Percentiles rank a stretch among this genome's conserved stretches.
These are phyloP conservation scores for Rhodotorula graminis DNA, from an alignment of 768 basidiomycete genomes.

Conservation along the genomic window DNA sequence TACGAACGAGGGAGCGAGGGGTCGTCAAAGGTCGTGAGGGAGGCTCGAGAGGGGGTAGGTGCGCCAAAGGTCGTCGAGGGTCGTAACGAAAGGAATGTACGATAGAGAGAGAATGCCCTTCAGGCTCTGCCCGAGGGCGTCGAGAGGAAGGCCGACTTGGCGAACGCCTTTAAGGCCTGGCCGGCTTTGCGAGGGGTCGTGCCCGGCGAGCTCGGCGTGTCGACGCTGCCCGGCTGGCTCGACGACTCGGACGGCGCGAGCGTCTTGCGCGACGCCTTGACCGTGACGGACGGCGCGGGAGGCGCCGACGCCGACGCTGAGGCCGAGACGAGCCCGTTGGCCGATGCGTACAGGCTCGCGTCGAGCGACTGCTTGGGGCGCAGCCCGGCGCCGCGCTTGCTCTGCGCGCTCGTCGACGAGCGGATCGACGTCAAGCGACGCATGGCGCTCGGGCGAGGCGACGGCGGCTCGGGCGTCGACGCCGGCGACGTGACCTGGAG, in stretches of 20 bases:
- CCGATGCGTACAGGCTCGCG: neutral
- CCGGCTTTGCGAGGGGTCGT: constrained; percentile 5
- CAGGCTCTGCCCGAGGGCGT: neutral
- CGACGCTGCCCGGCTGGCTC: neutral
- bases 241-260: constrained; percentile 4
- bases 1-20: neutral
- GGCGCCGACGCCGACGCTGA: neutral
- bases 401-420: constrained; percentile 2
- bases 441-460: constrained; percentile 5
- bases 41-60: too few relatives aligned
- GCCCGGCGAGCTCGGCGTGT: neutral
- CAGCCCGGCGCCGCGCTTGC: neutral
- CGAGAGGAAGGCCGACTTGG: constrained; percentile 16
- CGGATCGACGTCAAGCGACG: constrained; percentile 28
- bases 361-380: neutral
- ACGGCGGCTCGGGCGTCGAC: constrained; percentile 7
- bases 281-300: constrained; percentile 8
- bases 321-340: neutral
- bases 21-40: neutral
- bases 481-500: constrained; percentile 2
- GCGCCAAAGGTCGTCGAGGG: too few relatives aligned
- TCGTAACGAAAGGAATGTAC: neutral
- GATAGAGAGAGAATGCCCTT: neutral
- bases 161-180: constrained; percentile 14
- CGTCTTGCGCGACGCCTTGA: neutral